These are phyloP conservation scores for Xylariaceae sp. DNA, from an alignment of 2,329 filamentous ascomycete species.

Conservation along the genomic window DNA sequence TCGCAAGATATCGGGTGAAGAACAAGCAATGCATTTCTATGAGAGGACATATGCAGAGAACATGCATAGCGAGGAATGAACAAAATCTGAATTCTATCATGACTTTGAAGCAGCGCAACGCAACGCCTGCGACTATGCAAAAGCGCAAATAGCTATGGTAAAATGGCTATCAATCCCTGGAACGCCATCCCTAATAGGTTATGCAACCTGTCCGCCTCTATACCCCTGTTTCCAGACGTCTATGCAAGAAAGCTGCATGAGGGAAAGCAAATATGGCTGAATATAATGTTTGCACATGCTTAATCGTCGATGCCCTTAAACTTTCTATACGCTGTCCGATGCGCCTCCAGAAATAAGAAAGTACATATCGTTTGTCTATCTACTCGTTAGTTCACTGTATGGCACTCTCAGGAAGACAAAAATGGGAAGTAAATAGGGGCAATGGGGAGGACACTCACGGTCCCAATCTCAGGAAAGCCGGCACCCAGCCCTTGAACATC, in stretches of 20 bases:
- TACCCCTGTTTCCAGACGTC: background rate
- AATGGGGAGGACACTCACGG: conserved; percentile 40
- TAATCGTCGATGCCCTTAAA: conserved; percentile 38
- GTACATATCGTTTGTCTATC: conserved; percentile 76
- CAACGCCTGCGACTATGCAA: no score
- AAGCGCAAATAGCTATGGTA: no score
- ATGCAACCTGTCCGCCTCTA: background rate
- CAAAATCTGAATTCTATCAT: background rate
- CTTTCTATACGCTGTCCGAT: conserved; percentile 71
- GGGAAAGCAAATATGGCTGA: background rate
- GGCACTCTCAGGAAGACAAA: background rate
- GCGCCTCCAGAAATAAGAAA: conserved; percentile 81
- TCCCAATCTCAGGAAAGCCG: conserved; percentile 63
- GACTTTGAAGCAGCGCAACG: background rate
- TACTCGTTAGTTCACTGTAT: background rate
- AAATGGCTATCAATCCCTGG: no score
- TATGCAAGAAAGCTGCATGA: background rate
- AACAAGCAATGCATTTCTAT: no score
- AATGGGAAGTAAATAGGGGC: background rate
- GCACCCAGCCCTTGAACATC: conserved; percentile 90
- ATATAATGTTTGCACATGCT: background rate
- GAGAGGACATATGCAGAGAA: no score
- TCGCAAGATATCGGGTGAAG: no score
- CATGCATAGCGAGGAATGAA: no score
- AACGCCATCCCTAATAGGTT: no score